Evolutionary conservation across 2,329 filamentous ascomycete genomes (phyloP).

Genomic region (Cordyceps pruinosa): DNA sequence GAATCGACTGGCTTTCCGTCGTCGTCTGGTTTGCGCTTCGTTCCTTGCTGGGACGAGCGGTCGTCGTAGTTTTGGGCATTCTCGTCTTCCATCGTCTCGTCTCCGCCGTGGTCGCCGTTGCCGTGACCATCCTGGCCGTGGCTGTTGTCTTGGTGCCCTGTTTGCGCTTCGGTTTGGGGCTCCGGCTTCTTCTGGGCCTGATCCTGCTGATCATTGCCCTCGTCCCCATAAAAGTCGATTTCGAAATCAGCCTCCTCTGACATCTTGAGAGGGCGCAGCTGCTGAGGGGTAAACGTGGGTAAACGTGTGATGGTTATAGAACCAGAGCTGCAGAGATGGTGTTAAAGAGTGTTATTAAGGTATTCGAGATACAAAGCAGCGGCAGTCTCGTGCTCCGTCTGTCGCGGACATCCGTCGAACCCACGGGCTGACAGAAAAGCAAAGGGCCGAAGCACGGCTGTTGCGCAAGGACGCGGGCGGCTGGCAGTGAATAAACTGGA

Average conservation of each 20-base stretch:
- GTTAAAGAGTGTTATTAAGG: slow-evolving; percentile 13
- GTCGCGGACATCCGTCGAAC: neutral
- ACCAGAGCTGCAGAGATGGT: slow-evolving; percentile 7
- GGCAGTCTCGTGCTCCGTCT: neutral
- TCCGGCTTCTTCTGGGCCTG: slow-evolving; percentile 21
- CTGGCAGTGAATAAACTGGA: slow-evolving; percentile 30
- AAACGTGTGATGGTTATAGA: neutral
- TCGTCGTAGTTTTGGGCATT: slow-evolving; percentile 32
- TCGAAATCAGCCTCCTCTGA: slow-evolving; percentile 66
- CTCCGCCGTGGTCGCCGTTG: slow-evolving; percentile 28
- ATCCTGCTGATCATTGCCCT: slow-evolving; percentile 38
- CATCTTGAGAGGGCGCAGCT: slow-evolving; percentile 39
- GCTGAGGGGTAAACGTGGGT: neutral
- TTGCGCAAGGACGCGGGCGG: slow-evolving; percentile 23
- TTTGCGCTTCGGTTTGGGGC: slow-evolving; percentile 13
- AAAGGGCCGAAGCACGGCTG: slow-evolving; percentile 2
- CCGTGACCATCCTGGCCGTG: slow-evolving; percentile 35
- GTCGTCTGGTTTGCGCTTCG: slow-evolving; percentile 56
- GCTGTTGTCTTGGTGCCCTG: slow-evolving; percentile 20
- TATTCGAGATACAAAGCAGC: slow-evolving; percentile 13
- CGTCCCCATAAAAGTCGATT: slow-evolving; percentile 65
- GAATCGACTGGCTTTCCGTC: slow-evolving; percentile 45
- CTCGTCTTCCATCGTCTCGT: slow-evolving; percentile 31
- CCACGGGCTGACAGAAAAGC: neutral
- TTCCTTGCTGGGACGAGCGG: slow-evolving; percentile 38